These are phyloP conservation scores for Lathyrus tuberosus DNA, from an alignment of 306 rosid species.

Conservation along the genomic window DNA sequence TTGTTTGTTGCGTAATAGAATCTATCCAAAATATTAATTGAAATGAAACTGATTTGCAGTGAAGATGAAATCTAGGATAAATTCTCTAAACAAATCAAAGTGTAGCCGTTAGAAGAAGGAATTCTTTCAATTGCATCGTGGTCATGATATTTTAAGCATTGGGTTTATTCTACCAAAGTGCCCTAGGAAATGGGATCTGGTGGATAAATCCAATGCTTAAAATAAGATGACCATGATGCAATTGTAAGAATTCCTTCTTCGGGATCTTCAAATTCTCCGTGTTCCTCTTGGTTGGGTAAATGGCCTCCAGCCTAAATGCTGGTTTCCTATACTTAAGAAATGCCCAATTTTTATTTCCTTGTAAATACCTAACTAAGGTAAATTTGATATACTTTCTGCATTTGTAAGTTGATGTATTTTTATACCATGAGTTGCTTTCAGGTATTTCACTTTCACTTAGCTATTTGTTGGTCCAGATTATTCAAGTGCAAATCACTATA, in stretches of 20 bases:
- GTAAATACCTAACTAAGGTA: neutral
- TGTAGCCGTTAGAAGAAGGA: neutral
- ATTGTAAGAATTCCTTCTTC: neutral
- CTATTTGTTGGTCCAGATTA: neutral
- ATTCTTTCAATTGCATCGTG: too few relatives aligned
- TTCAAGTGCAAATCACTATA: constrained; percentile 6
- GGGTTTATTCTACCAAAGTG: too few relatives aligned
- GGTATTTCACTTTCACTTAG: neutral
- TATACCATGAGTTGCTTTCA: neutral
- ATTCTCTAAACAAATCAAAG: neutral
- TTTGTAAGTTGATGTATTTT: neutral
- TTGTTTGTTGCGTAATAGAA: too few relatives aligned
- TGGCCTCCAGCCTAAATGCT: neutral
- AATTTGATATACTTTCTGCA: constrained; percentile 2
- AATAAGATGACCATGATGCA: neutral
- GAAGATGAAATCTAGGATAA: constrained; percentile 1
- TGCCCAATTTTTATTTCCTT: neutral
- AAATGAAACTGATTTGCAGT: neutral
- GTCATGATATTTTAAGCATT: too few relatives aligned
- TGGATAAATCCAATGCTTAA: neutral
- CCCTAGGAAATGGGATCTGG: too few relatives aligned
- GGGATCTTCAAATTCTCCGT: neutral
- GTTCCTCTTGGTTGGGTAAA: neutral
- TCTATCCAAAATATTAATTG: neutral
- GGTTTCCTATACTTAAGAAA: neutral